Conservation (phyloP, 1,139 yeast genomes). For the Lodderomyces oxycetoniae region DNA sequence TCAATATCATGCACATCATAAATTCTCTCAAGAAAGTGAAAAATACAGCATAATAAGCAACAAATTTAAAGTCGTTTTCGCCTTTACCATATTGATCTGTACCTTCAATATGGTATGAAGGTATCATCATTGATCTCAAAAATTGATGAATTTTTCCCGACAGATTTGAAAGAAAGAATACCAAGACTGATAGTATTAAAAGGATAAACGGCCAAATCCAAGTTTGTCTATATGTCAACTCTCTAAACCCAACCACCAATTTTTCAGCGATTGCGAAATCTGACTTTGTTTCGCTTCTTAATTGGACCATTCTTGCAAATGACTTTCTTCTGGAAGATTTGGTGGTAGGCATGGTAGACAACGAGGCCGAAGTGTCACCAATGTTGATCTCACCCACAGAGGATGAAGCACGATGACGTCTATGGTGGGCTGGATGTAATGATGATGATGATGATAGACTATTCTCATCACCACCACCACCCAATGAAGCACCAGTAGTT, state of each 20-base stretch:
- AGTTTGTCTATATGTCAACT: constrained; percentile 63
- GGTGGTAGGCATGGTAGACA: constrained; percentile 43
- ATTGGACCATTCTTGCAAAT: constrained; percentile 29
- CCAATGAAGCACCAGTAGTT: too few species aligned
- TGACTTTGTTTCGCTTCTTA: constrained; percentile 24
- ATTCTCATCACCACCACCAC: too few species aligned
- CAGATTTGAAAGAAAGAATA: constrained; percentile 47
- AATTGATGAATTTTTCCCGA: constrained; percentile 52
- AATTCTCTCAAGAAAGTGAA: constrained; percentile 92
- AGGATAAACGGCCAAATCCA: constrained; percentile 72
- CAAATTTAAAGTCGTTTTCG: constrained; percentile 72
- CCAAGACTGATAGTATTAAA: constrained; percentile 30
- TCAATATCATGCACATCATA: constrained; percentile 73
- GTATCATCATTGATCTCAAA: constrained; percentile 58
- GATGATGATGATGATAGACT: too few species aligned
- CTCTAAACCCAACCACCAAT: constrained; percentile 52
- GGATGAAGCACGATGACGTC: constrained; percentile 42
- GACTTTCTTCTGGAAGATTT: constrained; percentile 31
- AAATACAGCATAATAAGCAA: constrained; percentile 72
- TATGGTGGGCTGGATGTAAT: too few species aligned
- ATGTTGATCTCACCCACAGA: constrained; percentile 55
- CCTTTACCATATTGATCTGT: constrained; percentile 81
- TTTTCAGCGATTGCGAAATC: constrained; percentile 46
- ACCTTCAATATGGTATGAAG: constrained; percentile 62
- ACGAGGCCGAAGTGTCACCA: constrained; percentile 53